A percentile compares a stretch with the other conserved stretches of the same genome.
phyloP scores from a whole-genome alignment of 2,329 filamentous ascomycete species.

The Spiromastix sp. region DNA sequence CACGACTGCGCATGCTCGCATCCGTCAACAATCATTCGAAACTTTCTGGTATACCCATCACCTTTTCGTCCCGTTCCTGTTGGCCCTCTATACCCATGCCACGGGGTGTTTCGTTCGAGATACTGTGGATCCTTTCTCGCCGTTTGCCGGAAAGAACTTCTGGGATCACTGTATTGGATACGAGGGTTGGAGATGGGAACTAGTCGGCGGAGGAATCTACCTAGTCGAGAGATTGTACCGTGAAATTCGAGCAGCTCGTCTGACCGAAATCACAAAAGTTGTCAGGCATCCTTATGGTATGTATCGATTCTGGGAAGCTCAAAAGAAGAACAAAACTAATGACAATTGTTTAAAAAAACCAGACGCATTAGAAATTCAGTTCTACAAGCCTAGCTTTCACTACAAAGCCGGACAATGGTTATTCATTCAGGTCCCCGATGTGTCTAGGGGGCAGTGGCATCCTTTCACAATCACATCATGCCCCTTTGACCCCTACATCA shows the following conservation, averaged over 20 bases:
- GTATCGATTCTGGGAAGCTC: conserved; percentile 19
- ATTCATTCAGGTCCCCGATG: conserved; percentile 83
- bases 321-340: no score
- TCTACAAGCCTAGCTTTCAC: conserved; percentile 88
- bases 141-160: conserved; percentile 70
- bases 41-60: conserved; percentile 99
- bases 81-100: conserved; percentile 91
- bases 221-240: conserved; percentile 81
- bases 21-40: conserved; percentile 94
- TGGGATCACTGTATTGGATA: conserved; percentile 94
- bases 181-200: conserved; percentile 93
- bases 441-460: conserved; percentile 91
- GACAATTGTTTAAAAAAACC: no score
- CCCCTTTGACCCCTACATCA: conserved; percentile 89
- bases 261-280: conserved; percentile 85
- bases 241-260: conserved; percentile 71
- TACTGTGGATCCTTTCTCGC: conserved; percentile 59
- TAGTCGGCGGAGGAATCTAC: conserved; percentile 77
- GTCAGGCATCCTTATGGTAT: conserved; percentile 88
- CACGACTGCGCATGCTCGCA: conserved; percentile 85
- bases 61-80: conserved; percentile 90
- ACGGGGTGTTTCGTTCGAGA: conserved; percentile 95
- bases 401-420: conserved; percentile 99
- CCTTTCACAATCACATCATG: conserved; percentile 99
- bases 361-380: conserved; percentile 96